phyloP scores from a whole-genome alignment of 306 rosid species.

The Dicorynia guianensis region DNA sequence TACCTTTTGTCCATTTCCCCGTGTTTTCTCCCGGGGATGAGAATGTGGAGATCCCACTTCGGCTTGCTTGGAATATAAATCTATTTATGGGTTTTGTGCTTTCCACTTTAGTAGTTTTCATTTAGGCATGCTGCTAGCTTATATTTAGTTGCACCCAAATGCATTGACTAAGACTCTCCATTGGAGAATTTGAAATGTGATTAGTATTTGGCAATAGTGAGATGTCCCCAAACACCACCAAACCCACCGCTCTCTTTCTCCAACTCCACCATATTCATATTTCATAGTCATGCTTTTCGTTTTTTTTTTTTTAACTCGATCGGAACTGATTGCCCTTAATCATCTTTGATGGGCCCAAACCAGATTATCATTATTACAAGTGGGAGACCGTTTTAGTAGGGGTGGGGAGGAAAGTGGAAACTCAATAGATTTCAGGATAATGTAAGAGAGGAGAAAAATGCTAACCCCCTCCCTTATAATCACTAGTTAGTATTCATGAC shows the following conservation, averaged over 20 bases:
- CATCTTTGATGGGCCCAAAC: too few species aligned
- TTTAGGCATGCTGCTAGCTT: slow-evolving; percentile 37
- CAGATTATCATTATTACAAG: too few species aligned
- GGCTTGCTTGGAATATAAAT: slow-evolving; percentile 47
- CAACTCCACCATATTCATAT: slow-evolving; percentile 58
- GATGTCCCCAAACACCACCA: slow-evolving; percentile 51
- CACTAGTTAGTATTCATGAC: too few species aligned
- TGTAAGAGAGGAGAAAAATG: too few species aligned
- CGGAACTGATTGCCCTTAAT: too few species aligned
- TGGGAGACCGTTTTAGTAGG: too few species aligned
- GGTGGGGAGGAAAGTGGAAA: too few species aligned
- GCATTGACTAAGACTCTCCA: slow-evolving; percentile 51
- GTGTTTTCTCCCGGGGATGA: slow-evolving; percentile 36
- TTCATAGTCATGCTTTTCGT: slow-evolving; percentile 44
- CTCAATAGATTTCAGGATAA: too few species aligned
- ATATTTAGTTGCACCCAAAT: slow-evolving; percentile 44
- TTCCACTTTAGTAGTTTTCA: slow-evolving; percentile 44
- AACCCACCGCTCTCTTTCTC: slow-evolving; percentile 53
- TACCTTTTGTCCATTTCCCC: slow-evolving; percentile 38
- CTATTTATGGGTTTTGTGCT: slow-evolving; percentile 39
- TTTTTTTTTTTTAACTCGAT: too few species aligned
- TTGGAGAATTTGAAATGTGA: slow-evolving; percentile 41
- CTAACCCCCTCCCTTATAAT: too few species aligned
- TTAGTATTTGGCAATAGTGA: slow-evolving; percentile 40
- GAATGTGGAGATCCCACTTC: slow-evolving; percentile 58